These are phyloP conservation scores for Aspergillus carbonarius DNA, from an alignment of 2,329 filamentous ascomycete genomes.

Conservation along the genomic window DNA sequence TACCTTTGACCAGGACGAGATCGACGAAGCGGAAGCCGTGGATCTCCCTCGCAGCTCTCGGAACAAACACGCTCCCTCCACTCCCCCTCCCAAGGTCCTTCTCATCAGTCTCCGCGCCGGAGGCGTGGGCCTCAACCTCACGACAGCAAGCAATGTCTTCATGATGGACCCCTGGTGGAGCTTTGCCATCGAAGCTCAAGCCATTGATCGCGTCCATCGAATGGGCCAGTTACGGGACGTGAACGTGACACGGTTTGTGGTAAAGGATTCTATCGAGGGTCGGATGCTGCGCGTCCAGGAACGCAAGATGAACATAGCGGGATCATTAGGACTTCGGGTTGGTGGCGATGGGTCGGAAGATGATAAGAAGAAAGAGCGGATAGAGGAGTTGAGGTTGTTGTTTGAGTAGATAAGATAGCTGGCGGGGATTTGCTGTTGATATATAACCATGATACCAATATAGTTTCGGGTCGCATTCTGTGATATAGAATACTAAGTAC, in stretches of 20 bases:
- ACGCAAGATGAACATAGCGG: slow-evolving; percentile 84
- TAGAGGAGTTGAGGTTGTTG: slow-evolving; percentile 92
- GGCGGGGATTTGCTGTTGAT: too few relatives aligned
- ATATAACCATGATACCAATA: too few relatives aligned
- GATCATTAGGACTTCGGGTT: slow-evolving; percentile 93
- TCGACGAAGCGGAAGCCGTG: slow-evolving; percentile 37
- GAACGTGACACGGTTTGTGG: slow-evolving; percentile 81
- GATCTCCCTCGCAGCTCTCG: slow-evolving; percentile 1
- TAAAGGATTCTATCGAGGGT: slow-evolving; percentile 88
- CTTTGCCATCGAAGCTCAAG: slow-evolving; percentile 93
- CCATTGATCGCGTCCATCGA: slow-evolving; percentile 94
- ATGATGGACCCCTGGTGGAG: slow-evolving; percentile 99
- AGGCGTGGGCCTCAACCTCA: slow-evolving; percentile 90
- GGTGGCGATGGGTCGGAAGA: slow-evolving; percentile 83
- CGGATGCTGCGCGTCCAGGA: slow-evolving; percentile 94
- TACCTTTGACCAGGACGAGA: slow-evolving; percentile 35
- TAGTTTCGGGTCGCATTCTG: too few relatives aligned
- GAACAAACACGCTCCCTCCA: slow-evolving; percentile 6
- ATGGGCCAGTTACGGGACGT: slow-evolving; percentile 93
- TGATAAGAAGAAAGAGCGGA: slow-evolving; percentile 82
- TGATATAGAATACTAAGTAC: too few relatives aligned
- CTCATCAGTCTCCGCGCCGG: slow-evolving; percentile 84
- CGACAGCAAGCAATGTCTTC: slow-evolving; percentile 82
- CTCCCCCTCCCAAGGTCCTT: slow-evolving; percentile 54
- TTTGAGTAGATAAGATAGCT: slow-evolving; percentile 46